Conservation (phyloP, 2,329 filamentous ascomycete genomes). For the Venturiaceae sp. region DNA sequence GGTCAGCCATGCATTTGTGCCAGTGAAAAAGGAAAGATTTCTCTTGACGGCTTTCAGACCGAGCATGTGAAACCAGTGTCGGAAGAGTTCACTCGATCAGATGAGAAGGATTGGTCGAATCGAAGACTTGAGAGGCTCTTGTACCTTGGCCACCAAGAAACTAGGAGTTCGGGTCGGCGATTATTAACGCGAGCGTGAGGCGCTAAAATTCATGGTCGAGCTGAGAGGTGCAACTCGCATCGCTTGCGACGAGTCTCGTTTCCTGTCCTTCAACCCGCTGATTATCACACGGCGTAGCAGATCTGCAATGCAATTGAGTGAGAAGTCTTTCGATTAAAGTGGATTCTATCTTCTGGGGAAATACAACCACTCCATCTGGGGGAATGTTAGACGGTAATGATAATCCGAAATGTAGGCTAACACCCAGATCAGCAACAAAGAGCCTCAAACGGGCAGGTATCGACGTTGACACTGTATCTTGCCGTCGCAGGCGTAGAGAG, state of each 20-base stretch:
- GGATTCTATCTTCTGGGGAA: neutral
- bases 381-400: neutral
- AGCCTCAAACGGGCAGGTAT: neutral
- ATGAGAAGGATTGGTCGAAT: neutral
- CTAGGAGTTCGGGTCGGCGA: neutral
- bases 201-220: neutral
- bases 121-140: neutral
- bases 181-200: neutral
- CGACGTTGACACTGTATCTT: neutral
- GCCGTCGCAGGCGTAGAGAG: neutral
- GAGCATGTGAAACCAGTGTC: neutral
- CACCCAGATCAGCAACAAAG: neutral
- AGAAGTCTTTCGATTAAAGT: neutral
- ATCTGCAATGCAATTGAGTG: neutral
- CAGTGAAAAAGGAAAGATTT: no score
- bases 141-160: neutral
- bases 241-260: no score
- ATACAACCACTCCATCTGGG: neutral
- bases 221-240: no score
- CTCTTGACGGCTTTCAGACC: neutral
- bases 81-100: neutral
- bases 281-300: neutral
- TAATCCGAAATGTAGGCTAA: neutral
- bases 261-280: no score
- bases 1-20: no score